Conservation (phyloP, 768 basidiomycete species). For the Lepiota venenata region DNA sequence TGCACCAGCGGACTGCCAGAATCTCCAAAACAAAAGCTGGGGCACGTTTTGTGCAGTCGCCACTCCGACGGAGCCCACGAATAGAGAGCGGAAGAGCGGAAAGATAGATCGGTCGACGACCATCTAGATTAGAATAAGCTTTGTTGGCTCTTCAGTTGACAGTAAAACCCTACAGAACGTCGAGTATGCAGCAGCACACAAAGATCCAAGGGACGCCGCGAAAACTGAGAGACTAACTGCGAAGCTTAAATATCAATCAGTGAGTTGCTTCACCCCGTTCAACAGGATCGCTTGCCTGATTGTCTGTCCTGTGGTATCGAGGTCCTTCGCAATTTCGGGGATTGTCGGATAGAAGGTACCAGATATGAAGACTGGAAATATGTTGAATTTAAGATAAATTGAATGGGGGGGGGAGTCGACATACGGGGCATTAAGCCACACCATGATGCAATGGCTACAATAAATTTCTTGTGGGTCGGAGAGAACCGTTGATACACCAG, state of each 20-base stretch:
- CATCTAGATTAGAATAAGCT: conserved; percentile 42
- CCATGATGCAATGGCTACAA: conserved; percentile 16
- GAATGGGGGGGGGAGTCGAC: conserved; percentile 35
- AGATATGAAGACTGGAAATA: conserved; percentile 10
- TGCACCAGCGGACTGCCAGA: conserved; percentile 65
- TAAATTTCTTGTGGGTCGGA: conserved; percentile 14
- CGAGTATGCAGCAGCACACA: conserved; percentile 32
- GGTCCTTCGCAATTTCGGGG: conserved; percentile 15
- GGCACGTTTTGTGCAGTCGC: conserved; percentile 40
- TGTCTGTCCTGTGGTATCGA: conserved; percentile 8
- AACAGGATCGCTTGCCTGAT: conserved; percentile 6
- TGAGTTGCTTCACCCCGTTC: neutral
- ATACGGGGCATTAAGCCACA: conserved; percentile 14
- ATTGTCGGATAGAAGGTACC: conserved; percentile 16
- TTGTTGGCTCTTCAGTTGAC: too few species aligned
- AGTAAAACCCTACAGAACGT: conserved; percentile 29
- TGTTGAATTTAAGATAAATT: neutral
- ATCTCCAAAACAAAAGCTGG: conserved; percentile 57
- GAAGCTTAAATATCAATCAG: conserved; percentile 18
- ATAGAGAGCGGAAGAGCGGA: conserved; percentile 55
- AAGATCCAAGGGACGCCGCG: conserved; percentile 27
- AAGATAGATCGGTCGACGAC: conserved; percentile 60
- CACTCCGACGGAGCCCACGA: conserved; percentile 59
- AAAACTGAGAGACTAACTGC: conserved; percentile 35
- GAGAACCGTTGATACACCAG: conserved; percentile 17